Evolutionary conservation across 257 asterid genomes (phyloP), one percentile per base, ranked within the genome.

Genomic region (Gentiana dahurica): DNA sequence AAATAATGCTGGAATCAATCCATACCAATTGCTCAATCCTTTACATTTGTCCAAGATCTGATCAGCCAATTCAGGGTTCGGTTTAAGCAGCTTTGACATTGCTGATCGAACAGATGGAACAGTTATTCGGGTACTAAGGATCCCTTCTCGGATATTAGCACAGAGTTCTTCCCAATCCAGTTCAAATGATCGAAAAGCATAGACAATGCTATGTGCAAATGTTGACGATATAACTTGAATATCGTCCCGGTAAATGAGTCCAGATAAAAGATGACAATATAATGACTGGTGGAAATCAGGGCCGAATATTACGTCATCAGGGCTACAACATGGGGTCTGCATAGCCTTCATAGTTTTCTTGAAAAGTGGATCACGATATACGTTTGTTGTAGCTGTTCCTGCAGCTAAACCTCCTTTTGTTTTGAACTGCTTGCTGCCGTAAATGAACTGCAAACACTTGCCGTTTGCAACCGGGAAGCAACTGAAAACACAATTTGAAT

Each of bases 321-420:
- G 98, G 68, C 97, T 88, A 75, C 94, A 79, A 72, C 84, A 83
- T 2, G 95, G 83, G 0, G 89, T 85, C 57, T 80, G 95, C 94
- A 86, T 81, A 12, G 85, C 92, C 62, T 65, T 69, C 95, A 89
- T 84, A 4, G 95, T 86, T 66, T 71, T 78, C 81, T 82, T 86
- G 86, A 88, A 88, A 3, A 78, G 61, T 0, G 77, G 64, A 5
- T 78, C 78, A 6, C 93, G 83, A 67, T 83, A 88, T 0, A 88
- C 95, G 1, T 92, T 92, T 1, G 98, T 88, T 3, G 98, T 92
- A 11, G 98, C 98, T 2, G 98, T 88, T 57, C 97, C 97, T 3
- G 98, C 97, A 0, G 93, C 68, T 36, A 92, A 75, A 46, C 98
- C 98, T 11, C 98, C 98, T 72, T 92, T 92, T 5, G 98, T 92